These are phyloP conservation scores for Ceratorhiza oryzae-sativae DNA, from an alignment of 1,284 basidiomycete species.

Conservation along the genomic window DNA sequence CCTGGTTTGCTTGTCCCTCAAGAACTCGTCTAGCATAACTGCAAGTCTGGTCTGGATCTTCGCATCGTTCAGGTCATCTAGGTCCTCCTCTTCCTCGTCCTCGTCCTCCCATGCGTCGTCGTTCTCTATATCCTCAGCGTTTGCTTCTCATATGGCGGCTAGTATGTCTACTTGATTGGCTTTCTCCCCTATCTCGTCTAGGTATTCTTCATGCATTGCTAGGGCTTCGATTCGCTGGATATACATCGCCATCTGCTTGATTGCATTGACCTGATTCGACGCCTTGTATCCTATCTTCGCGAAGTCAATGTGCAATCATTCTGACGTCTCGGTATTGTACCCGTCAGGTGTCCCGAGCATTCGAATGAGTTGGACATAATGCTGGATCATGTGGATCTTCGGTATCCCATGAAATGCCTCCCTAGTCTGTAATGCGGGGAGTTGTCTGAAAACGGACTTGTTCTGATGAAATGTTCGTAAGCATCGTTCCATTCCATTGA, in stretches of 20 bases:
- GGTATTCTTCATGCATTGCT: neutral
- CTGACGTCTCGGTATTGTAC: conserved; percentile 27
- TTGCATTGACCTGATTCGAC: conserved; percentile 14
- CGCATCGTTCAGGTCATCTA: neutral
- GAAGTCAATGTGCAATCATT: conserved; percentile 23
- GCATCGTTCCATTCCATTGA: neutral
- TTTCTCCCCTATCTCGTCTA: conserved; percentile 26
- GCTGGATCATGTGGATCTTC: conserved; percentile 22
- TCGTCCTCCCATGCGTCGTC: neutral
- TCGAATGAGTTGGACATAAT: conserved; percentile 4
- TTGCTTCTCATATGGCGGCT: neutral
- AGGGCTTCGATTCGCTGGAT: too few relatives aligned
- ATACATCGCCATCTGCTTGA: too few relatives aligned
- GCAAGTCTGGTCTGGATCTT: neutral
- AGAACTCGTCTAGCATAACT: neutral
- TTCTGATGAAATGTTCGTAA: neutral
- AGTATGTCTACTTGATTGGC: conserved; percentile 3
- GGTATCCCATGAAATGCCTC: conserved; percentile 1
- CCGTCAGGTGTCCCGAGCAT: conserved; percentile 6
- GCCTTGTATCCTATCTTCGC: conserved; percentile 19
- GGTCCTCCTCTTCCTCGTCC: neutral
- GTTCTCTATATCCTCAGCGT: neutral
- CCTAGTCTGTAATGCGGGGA: conserved; percentile 40
- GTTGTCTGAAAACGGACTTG: conserved; percentile 32
- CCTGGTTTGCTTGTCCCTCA: neutral